Percentiles rank a stretch among this genome's conserved stretches.
phyloP scores from a whole-genome alignment of 1,284 basidiomycete genomes.

The Naganishia cerealis region DNA sequence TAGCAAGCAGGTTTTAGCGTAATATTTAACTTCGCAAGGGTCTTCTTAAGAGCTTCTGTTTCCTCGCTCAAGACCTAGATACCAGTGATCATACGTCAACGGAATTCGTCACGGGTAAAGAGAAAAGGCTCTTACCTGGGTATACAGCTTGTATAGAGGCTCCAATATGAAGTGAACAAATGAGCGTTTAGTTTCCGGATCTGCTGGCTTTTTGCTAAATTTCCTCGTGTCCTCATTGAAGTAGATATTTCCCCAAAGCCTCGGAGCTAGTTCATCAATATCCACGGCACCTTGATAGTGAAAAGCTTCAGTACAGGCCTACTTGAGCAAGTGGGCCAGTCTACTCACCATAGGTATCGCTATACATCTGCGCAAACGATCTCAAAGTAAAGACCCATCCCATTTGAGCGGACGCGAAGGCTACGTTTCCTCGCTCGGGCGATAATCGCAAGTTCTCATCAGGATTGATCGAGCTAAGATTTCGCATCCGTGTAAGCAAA shows the following conservation, averaged over 20 bases:
- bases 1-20: constrained; percentile 87
- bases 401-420: constrained; percentile 95
- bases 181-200: constrained; percentile 77
- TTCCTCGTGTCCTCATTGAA: constrained; percentile 78
- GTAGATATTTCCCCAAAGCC: constrained; percentile 98
- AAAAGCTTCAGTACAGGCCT: not conserved
- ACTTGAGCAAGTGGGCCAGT: not conserved
- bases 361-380: constrained; percentile 95
- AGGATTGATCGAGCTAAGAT: constrained; percentile 73
- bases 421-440: constrained; percentile 94
- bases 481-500: not conserved
- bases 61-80: constrained; percentile 83
- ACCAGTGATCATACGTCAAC: constrained; percentile 16
- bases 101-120: not conserved
- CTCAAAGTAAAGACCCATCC: constrained; percentile 94
- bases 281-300: constrained; percentile 54
- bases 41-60: constrained; percentile 75
- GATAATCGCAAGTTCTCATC: constrained; percentile 83
- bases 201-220: constrained; percentile 79
- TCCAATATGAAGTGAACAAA: constrained; percentile 97
- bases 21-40: constrained; percentile 78
- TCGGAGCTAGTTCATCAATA: constrained; percentile 65
- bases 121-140: constrained; percentile 55
- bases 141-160: constrained; percentile 96
- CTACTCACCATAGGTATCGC: constrained; percentile 77